phyloP scores from a whole-genome alignment of 2,329 filamentous ascomycete species.

The Colletotrichum falcatum region DNA sequence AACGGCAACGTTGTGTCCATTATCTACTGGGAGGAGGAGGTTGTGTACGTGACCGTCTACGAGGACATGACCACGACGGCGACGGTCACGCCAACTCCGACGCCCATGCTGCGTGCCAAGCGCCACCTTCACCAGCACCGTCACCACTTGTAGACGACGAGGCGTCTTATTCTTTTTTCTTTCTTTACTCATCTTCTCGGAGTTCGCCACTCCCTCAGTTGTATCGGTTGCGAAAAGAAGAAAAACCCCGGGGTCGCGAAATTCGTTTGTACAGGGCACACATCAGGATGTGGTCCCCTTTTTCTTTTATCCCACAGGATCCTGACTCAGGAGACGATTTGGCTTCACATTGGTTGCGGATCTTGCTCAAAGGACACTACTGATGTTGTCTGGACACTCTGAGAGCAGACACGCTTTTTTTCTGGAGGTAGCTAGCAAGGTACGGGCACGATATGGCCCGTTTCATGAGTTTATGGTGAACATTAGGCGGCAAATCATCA shows the following conservation, averaged over 20 bases:
- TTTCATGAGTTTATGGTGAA: slow-evolving; percentile 38
- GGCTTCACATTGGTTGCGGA: slow-evolving; percentile 36
- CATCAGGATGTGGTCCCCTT: slow-evolving; percentile 36
- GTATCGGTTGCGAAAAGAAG: neutral
- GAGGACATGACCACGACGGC: slow-evolving; percentile 56
- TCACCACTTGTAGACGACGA: slow-evolving; percentile 43
- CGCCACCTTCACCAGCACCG: slow-evolving; percentile 56
- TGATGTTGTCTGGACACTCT: slow-evolving; percentile 39
- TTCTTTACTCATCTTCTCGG: slow-evolving; percentile 18
- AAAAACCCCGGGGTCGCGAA: slow-evolving; percentile 16
- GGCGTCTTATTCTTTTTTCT: slow-evolving; percentile 5
- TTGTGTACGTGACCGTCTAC: slow-evolving; percentile 64
- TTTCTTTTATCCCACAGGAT: slow-evolving; percentile 21
- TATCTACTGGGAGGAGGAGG: slow-evolving; percentile 68
- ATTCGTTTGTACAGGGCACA: slow-evolving; percentile 23
- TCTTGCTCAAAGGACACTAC: slow-evolving; percentile 32
- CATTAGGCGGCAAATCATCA: slow-evolving; percentile 40
- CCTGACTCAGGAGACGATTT: slow-evolving; percentile 34
- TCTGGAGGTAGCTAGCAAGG: slow-evolving; percentile 40
- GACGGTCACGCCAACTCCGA: slow-evolving; percentile 50
- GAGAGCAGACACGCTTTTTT: slow-evolving; percentile 32
- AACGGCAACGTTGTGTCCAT: slow-evolving; percentile 63
- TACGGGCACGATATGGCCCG: slow-evolving; percentile 30
- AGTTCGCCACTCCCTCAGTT: slow-evolving; percentile 18
- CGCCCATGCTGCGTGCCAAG: slow-evolving; percentile 40